Evolutionary conservation across 306 rosid species (phyloP).

Genomic region (Lagenaria siceraria): DNA sequence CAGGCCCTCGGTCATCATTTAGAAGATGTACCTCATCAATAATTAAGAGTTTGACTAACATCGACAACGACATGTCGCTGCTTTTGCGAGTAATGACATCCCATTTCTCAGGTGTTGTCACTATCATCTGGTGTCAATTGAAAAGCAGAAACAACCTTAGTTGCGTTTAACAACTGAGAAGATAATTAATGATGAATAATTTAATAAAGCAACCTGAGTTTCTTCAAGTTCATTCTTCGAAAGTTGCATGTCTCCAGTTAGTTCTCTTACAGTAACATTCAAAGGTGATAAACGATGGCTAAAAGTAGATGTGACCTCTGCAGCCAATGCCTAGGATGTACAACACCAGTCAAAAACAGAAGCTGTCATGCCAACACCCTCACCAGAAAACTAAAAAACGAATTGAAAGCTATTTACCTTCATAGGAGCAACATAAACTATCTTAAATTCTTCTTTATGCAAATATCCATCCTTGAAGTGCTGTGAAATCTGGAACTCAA

Average conservation of each 20-base stretch:
- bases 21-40: slow-evolving; percentile 96
- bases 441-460: slow-evolving; percentile 88
- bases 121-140: slow-evolving; percentile 68
- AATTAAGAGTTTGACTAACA: slow-evolving; percentile 89
- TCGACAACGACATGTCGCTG: slow-evolving; percentile 92
- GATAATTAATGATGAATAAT: slow-evolving; percentile 10
- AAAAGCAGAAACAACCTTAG: slow-evolving; percentile 9
- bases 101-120: slow-evolving; percentile 99
- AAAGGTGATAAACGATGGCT: slow-evolving; percentile 93
- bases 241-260: slow-evolving; percentile 98
- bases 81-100: slow-evolving; percentile 99
- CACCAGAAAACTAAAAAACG: not conserved
- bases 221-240: slow-evolving; percentile 84
- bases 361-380: slow-evolving; percentile 5
- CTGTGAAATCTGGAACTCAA: slow-evolving; percentile 71
- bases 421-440: slow-evolving; percentile 99
- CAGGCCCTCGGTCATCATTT: slow-evolving; percentile 98
- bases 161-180: slow-evolving; percentile 1
- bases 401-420: slow-evolving; percentile 36
- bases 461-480: slow-evolving; percentile 90
- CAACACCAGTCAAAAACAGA: slow-evolving; percentile 1
- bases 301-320: slow-evolving; percentile 87
- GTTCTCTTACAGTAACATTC: slow-evolving; percentile 83
- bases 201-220: slow-evolving; percentile 67
- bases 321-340: slow-evolving; percentile 79